These are phyloP conservation scores for Pichia heedii DNA, from an alignment of 805 yeast genomes.

Conservation along the genomic window DNA sequence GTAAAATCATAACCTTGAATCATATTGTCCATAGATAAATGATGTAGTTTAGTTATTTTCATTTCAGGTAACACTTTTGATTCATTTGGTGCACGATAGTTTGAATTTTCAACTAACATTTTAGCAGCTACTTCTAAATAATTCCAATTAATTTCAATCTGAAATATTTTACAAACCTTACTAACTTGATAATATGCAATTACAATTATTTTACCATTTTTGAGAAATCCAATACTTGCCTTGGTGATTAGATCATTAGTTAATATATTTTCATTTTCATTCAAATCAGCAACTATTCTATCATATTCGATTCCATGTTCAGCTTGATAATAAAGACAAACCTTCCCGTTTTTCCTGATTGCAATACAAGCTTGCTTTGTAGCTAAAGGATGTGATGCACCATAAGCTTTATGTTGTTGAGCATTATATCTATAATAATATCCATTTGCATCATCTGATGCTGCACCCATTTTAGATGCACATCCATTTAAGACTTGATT, in stretches of 20 bases:
- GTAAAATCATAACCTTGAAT: conserved; percentile 9
- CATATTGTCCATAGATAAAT: conserved; percentile 15
- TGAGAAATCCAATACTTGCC: conserved; percentile 44
- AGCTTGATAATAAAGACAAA: conserved; percentile 55
- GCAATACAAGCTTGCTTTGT: conserved; percentile 66
- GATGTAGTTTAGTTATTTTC: conserved; percentile 24
- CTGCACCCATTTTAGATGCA: conserved; percentile 29
- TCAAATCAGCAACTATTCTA: conserved; percentile 24
- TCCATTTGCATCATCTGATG: conserved; percentile 25
- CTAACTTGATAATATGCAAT: conserved; percentile 32
- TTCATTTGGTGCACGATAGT: conserved; percentile 41
- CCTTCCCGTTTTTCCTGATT: conserved; percentile 52
- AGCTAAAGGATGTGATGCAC: conserved; percentile 58
- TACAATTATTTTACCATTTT: conserved; percentile 38
- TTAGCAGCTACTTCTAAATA: conserved; percentile 38
- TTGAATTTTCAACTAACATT: conserved; percentile 37
- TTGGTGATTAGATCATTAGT: conserved; percentile 18
- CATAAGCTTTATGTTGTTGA: conserved; percentile 48
- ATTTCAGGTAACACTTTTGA: conserved; percentile 34
- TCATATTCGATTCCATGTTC: conserved; percentile 52
- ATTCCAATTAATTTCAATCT: conserved; percentile 48
- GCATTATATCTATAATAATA: conserved; percentile 45
- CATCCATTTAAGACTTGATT: conserved; percentile 26
- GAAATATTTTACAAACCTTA: conserved; percentile 32
- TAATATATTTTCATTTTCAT: conserved; percentile 22